phyloP scores from a whole-genome alignment of 805 yeast genomes.

The Lachancea kluyveri region DNA sequence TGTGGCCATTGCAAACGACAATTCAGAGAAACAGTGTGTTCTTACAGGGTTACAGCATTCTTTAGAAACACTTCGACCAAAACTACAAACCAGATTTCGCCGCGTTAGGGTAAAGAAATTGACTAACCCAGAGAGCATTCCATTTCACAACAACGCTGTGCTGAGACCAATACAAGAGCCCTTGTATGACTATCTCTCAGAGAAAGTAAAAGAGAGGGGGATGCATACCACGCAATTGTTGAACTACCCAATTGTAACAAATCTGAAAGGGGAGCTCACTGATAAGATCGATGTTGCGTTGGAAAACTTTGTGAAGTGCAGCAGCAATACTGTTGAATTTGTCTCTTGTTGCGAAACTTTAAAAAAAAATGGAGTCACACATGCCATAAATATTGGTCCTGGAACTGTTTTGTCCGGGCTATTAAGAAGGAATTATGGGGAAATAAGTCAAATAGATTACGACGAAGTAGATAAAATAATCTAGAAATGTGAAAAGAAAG shows the following conservation, averaged over 20 bases:
- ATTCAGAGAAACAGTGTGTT: slow-evolving; percentile 29
- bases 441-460: too few relatives aligned
- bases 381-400: slow-evolving; percentile 28
- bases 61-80: slow-evolving; percentile 20
- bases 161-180: slow-evolving; percentile 29
- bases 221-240: slow-evolving; percentile 17
- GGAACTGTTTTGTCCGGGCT: slow-evolving; percentile 27
- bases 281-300: slow-evolving; percentile 24
- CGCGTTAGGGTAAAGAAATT: slow-evolving; percentile 23
- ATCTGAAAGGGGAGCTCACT: slow-evolving; percentile 26
- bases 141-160: slow-evolving; percentile 30
- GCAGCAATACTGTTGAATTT: slow-evolving; percentile 30
- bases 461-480: too few relatives aligned
- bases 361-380: slow-evolving; percentile 10
- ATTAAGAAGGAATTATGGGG: slow-evolving; percentile 26
- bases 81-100: slow-evolving; percentile 18
- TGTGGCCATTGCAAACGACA: slow-evolving; percentile 29
- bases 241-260: slow-evolving; percentile 27
- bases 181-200: slow-evolving; percentile 29
- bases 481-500: too few relatives aligned
- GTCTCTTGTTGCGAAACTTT: slow-evolving; percentile 29
- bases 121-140: slow-evolving; percentile 27
- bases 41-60: slow-evolving; percentile 28
- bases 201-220: slow-evolving; percentile 24
- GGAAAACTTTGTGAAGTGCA: slow-evolving; percentile 29